phyloP scores from a whole-genome alignment of 2,329 filamentous ascomycete species.

The Trichoderma sp. region DNA sequence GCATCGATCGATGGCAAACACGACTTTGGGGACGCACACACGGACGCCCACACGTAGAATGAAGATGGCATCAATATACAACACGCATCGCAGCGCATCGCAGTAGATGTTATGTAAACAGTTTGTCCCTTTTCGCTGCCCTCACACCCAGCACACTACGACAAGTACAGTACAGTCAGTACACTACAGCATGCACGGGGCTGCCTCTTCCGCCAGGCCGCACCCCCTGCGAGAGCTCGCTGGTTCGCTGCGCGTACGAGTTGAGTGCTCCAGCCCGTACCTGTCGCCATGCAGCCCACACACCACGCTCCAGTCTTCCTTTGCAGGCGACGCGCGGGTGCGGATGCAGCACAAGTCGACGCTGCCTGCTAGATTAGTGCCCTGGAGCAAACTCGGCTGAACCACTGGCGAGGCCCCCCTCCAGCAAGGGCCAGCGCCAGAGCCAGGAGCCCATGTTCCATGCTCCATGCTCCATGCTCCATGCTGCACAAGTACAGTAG shows the following conservation, averaged over 20 bases:
- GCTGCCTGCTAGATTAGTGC: conserved; percentile 1
- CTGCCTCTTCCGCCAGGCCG: conserved; percentile 1
- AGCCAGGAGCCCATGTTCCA: conserved; percentile 1
- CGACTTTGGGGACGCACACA: conserved; percentile 7
- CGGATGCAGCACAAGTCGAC: conserved; percentile 25
- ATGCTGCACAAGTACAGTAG: background rate
- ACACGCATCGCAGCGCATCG: conserved; percentile 8
- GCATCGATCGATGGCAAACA: conserved; percentile 6
- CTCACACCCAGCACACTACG: background rate
- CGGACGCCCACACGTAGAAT: background rate
- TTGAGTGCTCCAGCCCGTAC: background rate
- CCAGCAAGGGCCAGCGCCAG: conserved; percentile 14
- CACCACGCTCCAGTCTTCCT: conserved; percentile 16
- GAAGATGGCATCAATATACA: background rate
- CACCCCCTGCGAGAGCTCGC: conserved; percentile 20
- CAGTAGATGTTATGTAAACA: conserved; percentile 20
- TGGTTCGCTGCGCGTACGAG: background rate
- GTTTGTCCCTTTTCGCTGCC: background rate
- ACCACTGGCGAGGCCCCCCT: conserved; percentile 20
- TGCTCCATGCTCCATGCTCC: background rate
- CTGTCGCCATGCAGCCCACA: conserved; percentile 27
- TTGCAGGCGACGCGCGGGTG: conserved; percentile 27
- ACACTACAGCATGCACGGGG: conserved; percentile 2
- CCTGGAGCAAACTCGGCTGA: conserved; percentile 14
- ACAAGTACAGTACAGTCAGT: no score